Conservation (phyloP, 2,329 filamentous ascomycete genomes). For the Aspergillus felis region DNA sequence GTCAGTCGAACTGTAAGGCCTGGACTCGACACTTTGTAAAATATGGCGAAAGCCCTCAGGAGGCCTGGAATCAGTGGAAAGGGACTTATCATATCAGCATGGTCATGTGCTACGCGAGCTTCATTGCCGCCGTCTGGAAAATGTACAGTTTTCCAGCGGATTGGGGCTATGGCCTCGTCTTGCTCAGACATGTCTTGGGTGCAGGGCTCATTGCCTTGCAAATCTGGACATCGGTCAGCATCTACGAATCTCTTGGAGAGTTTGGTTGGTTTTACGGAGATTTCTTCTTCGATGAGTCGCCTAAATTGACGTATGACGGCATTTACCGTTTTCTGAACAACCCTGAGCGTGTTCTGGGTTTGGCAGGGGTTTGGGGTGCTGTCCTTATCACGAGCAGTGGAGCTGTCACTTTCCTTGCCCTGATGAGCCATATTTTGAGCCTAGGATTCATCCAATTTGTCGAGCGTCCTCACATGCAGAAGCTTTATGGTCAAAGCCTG, state of each 20-base stretch:
- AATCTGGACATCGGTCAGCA: slow-evolving; percentile 86
- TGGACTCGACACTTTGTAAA: slow-evolving; percentile 99
- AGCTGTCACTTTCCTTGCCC: slow-evolving; percentile 78
- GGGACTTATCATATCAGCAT: slow-evolving; percentile 90
- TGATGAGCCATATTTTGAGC: slow-evolving; percentile 80
- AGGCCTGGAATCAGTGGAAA: slow-evolving; percentile 98
- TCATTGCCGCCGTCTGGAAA: slow-evolving; percentile 91
- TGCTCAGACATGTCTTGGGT: slow-evolving; percentile 84
- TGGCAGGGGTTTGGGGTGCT: slow-evolving; percentile 92
- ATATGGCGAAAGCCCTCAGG: slow-evolving; percentile 81
- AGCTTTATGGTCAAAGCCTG: slow-evolving; percentile 82
- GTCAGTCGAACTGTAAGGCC: slow-evolving; percentile 83
- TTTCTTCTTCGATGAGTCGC: slow-evolving; percentile 90
- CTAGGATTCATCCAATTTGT: slow-evolving; percentile 87
- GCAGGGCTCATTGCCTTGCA: slow-evolving; percentile 77
- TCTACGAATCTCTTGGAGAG: slow-evolving; percentile 92
- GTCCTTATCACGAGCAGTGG: slow-evolving; percentile 90
- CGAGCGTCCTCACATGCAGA: slow-evolving; percentile 96
- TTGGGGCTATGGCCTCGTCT: slow-evolving; percentile 80
- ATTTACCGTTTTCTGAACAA: slow-evolving; percentile 99
- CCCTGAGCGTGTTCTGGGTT: slow-evolving; percentile 87
- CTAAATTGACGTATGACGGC: slow-evolving; percentile 89
- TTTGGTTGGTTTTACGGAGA: slow-evolving; percentile 99
- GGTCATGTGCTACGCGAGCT: slow-evolving; percentile 82
- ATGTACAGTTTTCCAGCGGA: slow-evolving; percentile 85